Evolutionary conservation across 495 filamentous ascomycete genomes (phyloP).

Genomic region (Penicillium chermesinum): DNA sequence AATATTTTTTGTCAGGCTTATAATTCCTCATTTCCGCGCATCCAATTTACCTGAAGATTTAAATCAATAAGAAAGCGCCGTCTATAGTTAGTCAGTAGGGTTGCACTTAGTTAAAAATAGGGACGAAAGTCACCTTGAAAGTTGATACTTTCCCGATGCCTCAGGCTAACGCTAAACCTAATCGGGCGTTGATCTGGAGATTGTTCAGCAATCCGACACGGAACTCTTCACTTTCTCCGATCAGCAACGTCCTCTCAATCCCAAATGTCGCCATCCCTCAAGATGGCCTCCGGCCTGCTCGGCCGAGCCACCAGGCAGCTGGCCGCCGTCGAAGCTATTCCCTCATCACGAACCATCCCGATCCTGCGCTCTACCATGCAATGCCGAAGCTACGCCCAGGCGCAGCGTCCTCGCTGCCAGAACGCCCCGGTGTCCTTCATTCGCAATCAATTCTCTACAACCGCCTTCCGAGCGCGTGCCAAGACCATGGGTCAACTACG

Average conservation of each 20-base stretch:
- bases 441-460: slow-evolving; percentile 31
- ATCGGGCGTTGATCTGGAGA: slow-evolving; percentile 23
- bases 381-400: slow-evolving; percentile 25
- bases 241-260: slow-evolving; percentile 2
- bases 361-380: slow-evolving; percentile 20
- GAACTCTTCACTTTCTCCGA: slow-evolving; percentile 7
- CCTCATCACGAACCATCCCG: slow-evolving; percentile 14
- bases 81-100: too few species aligned
- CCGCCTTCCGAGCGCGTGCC: slow-evolving; percentile 16
- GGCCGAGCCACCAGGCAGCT: slow-evolving; percentile 21
- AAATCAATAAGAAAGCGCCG: too few species aligned
- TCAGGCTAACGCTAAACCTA: slow-evolving; percentile 17
- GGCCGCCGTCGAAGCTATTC: slow-evolving; percentile 17
- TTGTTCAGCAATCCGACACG: slow-evolving; percentile 10
- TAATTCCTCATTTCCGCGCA: too few species aligned
- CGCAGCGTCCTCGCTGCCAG: slow-evolving; percentile 22
- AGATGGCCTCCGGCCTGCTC: slow-evolving; percentile 25
- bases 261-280: slow-evolving; percentile 29
- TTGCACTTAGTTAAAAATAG: too few species aligned
- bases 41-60: too few species aligned
- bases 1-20: too few species aligned
- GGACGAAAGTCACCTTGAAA: too few species aligned
- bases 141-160: slow-evolving; percentile 2
- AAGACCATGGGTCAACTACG: slow-evolving; percentile 43
- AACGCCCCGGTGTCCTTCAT: slow-evolving; percentile 10